Evolutionary conservation across 345 rosid genomes (phyloP), one percentile per base, ranked within the genome.

Genomic region (Citropsis articulata): DNA sequence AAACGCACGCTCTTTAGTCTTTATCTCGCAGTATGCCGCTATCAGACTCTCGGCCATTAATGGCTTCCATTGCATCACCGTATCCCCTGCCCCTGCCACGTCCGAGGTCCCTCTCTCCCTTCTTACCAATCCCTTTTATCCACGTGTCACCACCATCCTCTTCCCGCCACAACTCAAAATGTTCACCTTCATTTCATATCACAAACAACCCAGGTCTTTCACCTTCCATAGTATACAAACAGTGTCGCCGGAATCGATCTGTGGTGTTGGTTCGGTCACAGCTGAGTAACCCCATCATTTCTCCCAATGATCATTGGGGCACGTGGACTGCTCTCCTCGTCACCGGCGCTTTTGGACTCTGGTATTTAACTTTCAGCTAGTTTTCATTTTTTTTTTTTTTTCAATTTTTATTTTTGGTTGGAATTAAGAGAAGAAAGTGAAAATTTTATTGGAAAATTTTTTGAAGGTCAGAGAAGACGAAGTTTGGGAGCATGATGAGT

Each of bases 321-420:
- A 90, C 78, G 28, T 93, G 97, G 98, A 85, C 95, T 7, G 82
- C 89, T 79, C 92, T 93, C 83, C 89, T 95, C 82, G 89, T 94
- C 82, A 72, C 90, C 64, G 98, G 98, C n/a, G 93, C 95, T 73
- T 89, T 91, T 40, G 98, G 98, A 28, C 83, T 95, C 81, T 93
- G 97, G 97, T 91, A 85, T 65, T 16, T 19, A 65, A 48, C 25
- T 45, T 9, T 60, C 14, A 4, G 25, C 27, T 27, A 14, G 8
- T 70, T 8, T 69, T 38, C 42, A 1, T 38, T 38, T 38, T 25
- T 38, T 25, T 48, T 71, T 57, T 13, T 4, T 42, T 12, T 18
- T 7, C 28, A 59, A 10, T 42, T 16, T 24, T 25, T 33, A 16
- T 42, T 10, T 6, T 21, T 8, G 25, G 16, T 12, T 13, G 16